These are phyloP conservation scores for Sphagnum tenellum DNA, from an alignment of 225 moss, liverwort and hornwort genomes.

Conservation along the genomic window DNA sequence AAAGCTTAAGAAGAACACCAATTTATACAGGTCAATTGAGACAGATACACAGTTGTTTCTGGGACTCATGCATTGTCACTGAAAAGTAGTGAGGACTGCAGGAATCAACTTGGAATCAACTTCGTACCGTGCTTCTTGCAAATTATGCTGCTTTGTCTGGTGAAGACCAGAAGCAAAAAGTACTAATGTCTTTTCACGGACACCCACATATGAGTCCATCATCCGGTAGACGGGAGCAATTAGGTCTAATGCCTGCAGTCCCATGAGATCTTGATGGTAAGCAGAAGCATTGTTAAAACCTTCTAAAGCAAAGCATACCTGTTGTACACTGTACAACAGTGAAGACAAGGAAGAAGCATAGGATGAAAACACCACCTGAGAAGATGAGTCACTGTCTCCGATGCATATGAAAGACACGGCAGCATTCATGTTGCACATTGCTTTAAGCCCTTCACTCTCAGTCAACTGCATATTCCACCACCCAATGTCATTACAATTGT, in stretches of 20 bases:
- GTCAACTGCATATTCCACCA: constrained; percentile 41
- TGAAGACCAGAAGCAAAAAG: constrained; percentile 85
- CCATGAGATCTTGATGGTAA: neutral
- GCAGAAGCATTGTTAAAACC: too few species aligned
- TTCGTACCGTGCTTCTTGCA: constrained; percentile 84
- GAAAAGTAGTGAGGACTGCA: too few species aligned
- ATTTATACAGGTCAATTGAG: too few species aligned
- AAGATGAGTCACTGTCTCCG: constrained; percentile 69
- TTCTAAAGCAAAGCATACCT: too few species aligned
- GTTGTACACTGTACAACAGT: too few species aligned
- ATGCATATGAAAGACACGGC: constrained; percentile 75
- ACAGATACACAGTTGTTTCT: too few species aligned
- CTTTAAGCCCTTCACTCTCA: constrained; percentile 62
- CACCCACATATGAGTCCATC: constrained; percentile 78
- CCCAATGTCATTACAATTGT: neutral
- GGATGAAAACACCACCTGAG: constrained; percentile 14
- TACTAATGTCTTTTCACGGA: constrained; percentile 82
- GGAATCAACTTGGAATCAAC: too few species aligned
- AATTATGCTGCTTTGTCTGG: constrained; percentile 79
- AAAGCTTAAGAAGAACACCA: too few species aligned
- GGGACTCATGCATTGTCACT: too few species aligned
- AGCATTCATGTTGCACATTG: constrained; percentile 85
- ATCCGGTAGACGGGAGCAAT: constrained; percentile 74
- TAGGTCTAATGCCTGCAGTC: constrained; percentile 76
- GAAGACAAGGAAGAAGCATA: too few species aligned